phyloP scores from a whole-genome alignment of 257 asterid species.

The Fraxinus cuspidata region DNA sequence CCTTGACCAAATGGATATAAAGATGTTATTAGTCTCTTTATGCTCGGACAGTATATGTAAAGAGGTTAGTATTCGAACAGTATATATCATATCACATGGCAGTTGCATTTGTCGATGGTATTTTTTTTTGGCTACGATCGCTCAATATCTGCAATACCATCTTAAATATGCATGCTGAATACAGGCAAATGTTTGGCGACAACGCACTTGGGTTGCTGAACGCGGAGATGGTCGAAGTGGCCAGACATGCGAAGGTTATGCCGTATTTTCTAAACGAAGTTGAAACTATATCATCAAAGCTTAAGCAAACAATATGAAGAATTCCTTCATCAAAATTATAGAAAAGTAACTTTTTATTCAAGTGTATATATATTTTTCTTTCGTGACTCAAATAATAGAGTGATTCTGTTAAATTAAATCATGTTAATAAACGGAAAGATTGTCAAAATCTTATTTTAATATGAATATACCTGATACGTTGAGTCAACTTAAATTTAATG shows the following conservation, averaged over 20 bases:
- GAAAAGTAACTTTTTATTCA: no score
- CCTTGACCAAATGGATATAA: no score
- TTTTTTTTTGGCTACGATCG: neutral
- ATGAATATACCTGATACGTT: no score
- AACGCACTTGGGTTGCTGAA: conserved; percentile 75
- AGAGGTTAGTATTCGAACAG: no score
- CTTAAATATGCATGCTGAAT: neutral
- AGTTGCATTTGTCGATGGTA: neutral
- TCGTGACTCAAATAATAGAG: no score
- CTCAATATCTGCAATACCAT: neutral
- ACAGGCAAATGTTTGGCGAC: conserved; percentile 86
- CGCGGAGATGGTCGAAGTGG: conserved; percentile 89
- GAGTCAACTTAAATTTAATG: no score
- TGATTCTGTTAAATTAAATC: no score
- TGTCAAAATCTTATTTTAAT: no score
- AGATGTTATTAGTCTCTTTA: neutral
- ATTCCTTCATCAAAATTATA: neutral
- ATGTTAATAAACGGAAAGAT: no score
- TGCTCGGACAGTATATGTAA: no score
- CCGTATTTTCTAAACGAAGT: conserved; percentile 48
- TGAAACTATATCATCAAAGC: conserved; percentile 38
- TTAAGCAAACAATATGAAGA: neutral
- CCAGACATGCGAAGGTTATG: conserved; percentile 62
- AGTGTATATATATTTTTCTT: no score
- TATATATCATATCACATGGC: neutral